These are phyloP conservation scores for Nannochloris sp. DNA, from an alignment of 139 green algal species.

Conservation along the genomic window DNA sequence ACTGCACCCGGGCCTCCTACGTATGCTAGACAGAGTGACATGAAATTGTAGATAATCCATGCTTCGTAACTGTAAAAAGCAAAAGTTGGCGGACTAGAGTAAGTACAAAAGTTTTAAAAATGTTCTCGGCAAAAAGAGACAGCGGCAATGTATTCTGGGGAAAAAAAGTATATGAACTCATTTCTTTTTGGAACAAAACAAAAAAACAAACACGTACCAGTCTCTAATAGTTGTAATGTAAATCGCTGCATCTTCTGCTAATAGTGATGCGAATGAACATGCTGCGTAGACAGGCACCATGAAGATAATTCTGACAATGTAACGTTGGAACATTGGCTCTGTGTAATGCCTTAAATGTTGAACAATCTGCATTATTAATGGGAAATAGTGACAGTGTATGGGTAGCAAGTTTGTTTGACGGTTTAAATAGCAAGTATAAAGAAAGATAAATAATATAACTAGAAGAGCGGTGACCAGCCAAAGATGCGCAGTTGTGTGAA, in stretches of 20 bases:
- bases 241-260: slow-evolving; percentile 57
- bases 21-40: slow-evolving; percentile 87
- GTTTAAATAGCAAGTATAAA: too few relatives aligned
- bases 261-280: slow-evolving; percentile 71
- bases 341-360: slow-evolving; percentile 88
- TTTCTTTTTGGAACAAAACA: background rate
- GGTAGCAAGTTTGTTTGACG: background rate
- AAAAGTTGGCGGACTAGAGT: background rate
- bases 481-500: background rate
- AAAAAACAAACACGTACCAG: slow-evolving; percentile 44
- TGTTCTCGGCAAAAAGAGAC: background rate
- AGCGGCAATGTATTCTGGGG: background rate
- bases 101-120: background rate
- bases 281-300: slow-evolving; percentile 91
- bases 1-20: slow-evolving; percentile 90
- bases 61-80: slow-evolving; percentile 77
- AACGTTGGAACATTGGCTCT: slow-evolving; percentile 83
- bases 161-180: background rate
- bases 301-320: slow-evolving; percentile 97
- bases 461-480: too few relatives aligned
- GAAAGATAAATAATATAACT: too few relatives aligned
- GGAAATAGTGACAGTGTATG: background rate
- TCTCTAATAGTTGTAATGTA: slow-evolving; percentile 87
- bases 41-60: slow-evolving; percentile 98
- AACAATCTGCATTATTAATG: slow-evolving; percentile 80